phyloP scores from a whole-genome alignment of 139 green algal species.

The Limnomonas spitsbergensis region DNA sequence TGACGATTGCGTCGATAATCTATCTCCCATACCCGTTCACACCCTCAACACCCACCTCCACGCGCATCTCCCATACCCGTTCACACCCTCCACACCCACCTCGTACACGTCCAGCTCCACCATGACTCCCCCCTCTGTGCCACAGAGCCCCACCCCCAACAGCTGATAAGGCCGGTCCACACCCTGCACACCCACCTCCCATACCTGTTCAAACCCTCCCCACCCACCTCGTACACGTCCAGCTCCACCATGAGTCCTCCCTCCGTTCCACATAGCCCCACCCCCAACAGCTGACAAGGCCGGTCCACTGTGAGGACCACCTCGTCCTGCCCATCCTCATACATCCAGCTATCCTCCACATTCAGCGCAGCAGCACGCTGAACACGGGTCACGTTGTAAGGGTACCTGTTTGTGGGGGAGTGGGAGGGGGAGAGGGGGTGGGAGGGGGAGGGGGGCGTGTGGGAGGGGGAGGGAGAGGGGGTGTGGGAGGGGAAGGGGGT shows the following conservation, averaged over 20 bases:
- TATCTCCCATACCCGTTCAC: no score
- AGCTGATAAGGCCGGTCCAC: conserved; percentile 59
- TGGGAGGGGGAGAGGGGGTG: no score
- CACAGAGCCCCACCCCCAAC: conserved; percentile 63
- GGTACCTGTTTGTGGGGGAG: no score
- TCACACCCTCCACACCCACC: no score
- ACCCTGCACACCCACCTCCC: neutral
- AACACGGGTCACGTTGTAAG: conserved; percentile 42
- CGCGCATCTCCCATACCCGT: no score
- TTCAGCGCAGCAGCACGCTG: conserved; percentile 40
- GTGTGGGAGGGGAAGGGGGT: no score
- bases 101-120: conserved; percentile 65
- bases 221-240: conserved; percentile 60
- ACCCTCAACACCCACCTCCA: neutral
- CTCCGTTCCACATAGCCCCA: conserved; percentile 64
- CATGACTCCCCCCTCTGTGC: conserved; percentile 54
- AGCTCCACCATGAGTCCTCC: conserved; percentile 60
- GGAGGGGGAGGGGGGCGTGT: no score
- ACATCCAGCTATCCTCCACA: conserved; percentile 63
- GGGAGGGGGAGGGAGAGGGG: no score
- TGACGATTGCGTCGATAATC: no score
- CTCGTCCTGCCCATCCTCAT: conserved; percentile 72
- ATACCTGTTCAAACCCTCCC: neutral
- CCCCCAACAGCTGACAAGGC: conserved; percentile 61
- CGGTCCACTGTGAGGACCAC: conserved; percentile 65